Percentiles rank a stretch among this genome's conserved stretches.
These are phyloP conservation scores for Marasmius fiardii DNA, from an alignment of 1,284 basidiomycete species.

Conservation along the genomic window DNA sequence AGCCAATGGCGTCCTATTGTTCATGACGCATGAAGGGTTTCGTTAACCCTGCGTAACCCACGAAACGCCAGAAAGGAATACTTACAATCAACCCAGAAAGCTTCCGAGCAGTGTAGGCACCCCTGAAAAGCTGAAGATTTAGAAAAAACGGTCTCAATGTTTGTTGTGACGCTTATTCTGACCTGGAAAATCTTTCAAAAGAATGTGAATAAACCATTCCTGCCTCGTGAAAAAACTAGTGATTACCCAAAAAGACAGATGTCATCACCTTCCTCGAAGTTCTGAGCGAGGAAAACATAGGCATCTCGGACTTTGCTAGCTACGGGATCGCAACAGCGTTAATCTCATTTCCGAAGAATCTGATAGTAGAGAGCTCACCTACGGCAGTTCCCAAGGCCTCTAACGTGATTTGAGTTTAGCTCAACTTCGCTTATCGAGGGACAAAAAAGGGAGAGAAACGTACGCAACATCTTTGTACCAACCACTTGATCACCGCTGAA, in stretches of 20 bases:
- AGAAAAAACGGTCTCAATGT: not conserved
- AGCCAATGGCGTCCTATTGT: not conserved
- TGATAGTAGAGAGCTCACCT: not conserved
- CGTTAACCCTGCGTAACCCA: too few species aligned
- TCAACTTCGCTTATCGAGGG: not conserved
- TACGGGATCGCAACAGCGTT: not conserved
- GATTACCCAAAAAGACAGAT: conserved; percentile 23
- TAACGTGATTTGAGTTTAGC: not conserved
- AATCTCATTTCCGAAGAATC: too few species aligned
- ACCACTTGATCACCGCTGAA: conserved; percentile 15
- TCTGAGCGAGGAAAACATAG: conserved; percentile 23
- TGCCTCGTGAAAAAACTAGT: not conserved
- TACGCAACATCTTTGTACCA: conserved; percentile 13
- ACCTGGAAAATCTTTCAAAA: not conserved
- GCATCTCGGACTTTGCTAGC: conserved; percentile 25
- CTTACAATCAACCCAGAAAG: conserved; percentile 16
- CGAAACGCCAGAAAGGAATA: too few species aligned
- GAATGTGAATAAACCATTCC: too few species aligned
- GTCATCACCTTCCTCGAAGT: conserved; percentile 20
- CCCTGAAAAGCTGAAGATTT: conserved; percentile 9
- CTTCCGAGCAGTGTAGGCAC: conserved; percentile 23
- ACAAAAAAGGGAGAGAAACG: not conserved
- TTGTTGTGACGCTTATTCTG: too few species aligned
- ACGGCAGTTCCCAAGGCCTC: not conserved
- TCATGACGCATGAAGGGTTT: too few species aligned